These are phyloP conservation scores for Aspergillus kassunensis DNA, from an alignment of 495 filamentous ascomycete genomes.

Conservation along the genomic window DNA sequence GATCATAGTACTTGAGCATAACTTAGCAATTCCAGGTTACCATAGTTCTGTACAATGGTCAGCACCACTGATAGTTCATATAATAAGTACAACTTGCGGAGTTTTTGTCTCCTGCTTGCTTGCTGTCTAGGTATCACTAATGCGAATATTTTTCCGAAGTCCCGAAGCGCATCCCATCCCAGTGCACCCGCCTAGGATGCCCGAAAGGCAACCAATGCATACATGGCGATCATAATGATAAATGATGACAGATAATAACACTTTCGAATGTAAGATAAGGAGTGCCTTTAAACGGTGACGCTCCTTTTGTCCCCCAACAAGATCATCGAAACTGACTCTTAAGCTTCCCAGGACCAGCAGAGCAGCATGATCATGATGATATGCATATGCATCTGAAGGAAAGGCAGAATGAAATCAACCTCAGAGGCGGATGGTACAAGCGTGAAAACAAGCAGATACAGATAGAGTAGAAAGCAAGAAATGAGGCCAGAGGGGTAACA, in stretches of 20 bases:
- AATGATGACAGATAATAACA: neutral
- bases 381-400: slow-evolving; percentile 31
- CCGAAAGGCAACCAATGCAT: neutral
- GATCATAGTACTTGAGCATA: too few species aligned
- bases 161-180: neutral
- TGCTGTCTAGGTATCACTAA: neutral
- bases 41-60: too few species aligned
- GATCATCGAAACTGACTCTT: neutral
- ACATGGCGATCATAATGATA: neutral
- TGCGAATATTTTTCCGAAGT: neutral
- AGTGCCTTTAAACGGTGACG: slow-evolving; percentile 12
- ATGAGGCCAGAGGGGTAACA: slow-evolving; percentile 2
- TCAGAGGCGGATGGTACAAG: neutral
- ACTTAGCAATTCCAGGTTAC: too few species aligned
- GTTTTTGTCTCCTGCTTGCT: neutral
- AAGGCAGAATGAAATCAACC: slow-evolving; percentile 8
- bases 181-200: neutral
- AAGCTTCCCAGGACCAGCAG: neutral
- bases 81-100: too few species aligned
- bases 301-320: slow-evolving; percentile 9
- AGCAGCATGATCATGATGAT: slow-evolving; percentile 4
- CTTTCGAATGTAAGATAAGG: slow-evolving; percentile 3
- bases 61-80: too few species aligned
- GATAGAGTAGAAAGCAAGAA: neutral
- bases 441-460: neutral